Conservation (phyloP, 176 grass and related monocot genomes). For the Eleusine coracana region DNA sequence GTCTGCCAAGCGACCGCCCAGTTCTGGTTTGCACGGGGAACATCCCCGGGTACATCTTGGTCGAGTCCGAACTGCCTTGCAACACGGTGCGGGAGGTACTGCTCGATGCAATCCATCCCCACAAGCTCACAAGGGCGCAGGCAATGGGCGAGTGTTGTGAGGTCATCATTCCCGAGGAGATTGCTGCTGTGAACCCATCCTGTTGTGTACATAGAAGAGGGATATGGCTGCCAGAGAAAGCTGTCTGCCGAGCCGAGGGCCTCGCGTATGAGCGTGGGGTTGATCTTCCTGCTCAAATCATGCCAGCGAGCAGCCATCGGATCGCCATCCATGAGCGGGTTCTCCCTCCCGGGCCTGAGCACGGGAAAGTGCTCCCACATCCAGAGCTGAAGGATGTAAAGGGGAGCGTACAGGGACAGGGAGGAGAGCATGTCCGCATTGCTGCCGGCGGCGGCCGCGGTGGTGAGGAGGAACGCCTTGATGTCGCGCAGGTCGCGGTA, state of each 20-base stretch:
- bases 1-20: conserved; percentile 73
- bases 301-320: conserved; percentile 76
- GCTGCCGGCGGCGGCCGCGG: not conserved
- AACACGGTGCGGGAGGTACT: conserved; percentile 87
- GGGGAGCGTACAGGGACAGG: conserved; percentile 63
- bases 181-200: conserved; percentile 55
- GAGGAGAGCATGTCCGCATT: conserved; percentile 48
- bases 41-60: conserved; percentile 74
- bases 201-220: conserved; percentile 18
- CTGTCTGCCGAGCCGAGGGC: conserved; percentile 38
- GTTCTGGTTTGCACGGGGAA: conserved; percentile 54
- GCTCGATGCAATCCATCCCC: conserved; percentile 76
- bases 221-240: conserved; percentile 69
- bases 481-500: conserved; percentile 79
- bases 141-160: conserved; percentile 63
- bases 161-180: conserved; percentile 48
- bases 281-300: conserved; percentile 65
- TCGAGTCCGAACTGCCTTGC: conserved; percentile 95
- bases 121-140: conserved; percentile 74
- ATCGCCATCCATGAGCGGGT: conserved; percentile 38
- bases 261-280: conserved; percentile 40
- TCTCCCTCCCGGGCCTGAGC: conserved; percentile 55
- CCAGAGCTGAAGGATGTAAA: conserved; percentile 81
- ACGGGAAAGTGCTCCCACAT: conserved; percentile 80
- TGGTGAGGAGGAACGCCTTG: conserved; percentile 57